Evolutionary conservation across 805 yeast genomes (phyloP), one percentile per base, ranked within the genome.

Genomic region (Metschnikowia koreensis): DNA sequence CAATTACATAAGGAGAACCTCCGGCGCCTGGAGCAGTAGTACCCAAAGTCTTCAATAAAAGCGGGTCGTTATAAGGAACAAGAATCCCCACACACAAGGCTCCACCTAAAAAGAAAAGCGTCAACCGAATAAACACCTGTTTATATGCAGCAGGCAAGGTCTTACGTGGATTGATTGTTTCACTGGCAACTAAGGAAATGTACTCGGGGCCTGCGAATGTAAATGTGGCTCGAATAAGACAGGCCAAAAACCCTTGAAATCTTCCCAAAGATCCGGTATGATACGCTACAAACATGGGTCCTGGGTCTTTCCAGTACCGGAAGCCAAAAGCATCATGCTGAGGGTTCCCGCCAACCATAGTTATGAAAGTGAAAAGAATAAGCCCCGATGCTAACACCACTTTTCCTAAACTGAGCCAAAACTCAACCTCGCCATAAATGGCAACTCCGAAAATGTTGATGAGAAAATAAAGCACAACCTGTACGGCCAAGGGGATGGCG

Each of bases 181-280:
- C 96, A 44, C 96, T 90, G 2, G 96, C 96, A 34, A 89, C 82
- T 87, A 87, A 84, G 1, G 93, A 79, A 36, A 90, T 81, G 60
- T 87, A 87, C 67, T 90, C 97, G 1, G 96, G 96, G 0, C 96
- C 97, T 3, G 89, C 89, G 57, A 87, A 83, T 15, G 94, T 86
- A 65, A 86, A 89, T 29, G 87, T 74, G 7, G 96, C 96, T 54
- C 81, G 82, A 48, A 81, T 76, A 43, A 88, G 66, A 54, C 92
- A 86, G 0, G 84, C 78, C 60, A 87, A 67, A 60, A 87, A 87
- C 0, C 93, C 96, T 59, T 84, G 80, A 59, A 86, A 85, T 53
- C 85, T 70, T 26, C 93, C 94, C 45, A 80, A 60, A 0, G 68
- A 61, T 0, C 92, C 92, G 6, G 75, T 66, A 10, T 54, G 51